Evolutionary conservation across 805 yeast genomes (phyloP).

Genomic region (Grigorovia yakushimaensis): DNA sequence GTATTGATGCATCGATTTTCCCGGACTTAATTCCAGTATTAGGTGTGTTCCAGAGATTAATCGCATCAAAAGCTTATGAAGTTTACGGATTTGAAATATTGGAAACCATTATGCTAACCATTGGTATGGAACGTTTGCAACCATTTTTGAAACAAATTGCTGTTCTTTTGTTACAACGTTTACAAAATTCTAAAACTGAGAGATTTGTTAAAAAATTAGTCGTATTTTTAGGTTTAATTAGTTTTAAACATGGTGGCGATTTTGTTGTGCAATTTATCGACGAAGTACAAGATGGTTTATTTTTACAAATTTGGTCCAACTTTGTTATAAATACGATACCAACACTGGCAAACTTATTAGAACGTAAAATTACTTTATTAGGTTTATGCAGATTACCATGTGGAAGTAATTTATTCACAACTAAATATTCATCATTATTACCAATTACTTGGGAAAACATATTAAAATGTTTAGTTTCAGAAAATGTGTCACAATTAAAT

Average conservation of each 20-base stretch:
- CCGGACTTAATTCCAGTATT: slow-evolving; percentile 63
- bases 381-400: slow-evolving; percentile 43
- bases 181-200: slow-evolving; percentile 75
- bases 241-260: slow-evolving; percentile 38
- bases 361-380: slow-evolving; percentile 43
- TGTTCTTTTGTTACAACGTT: slow-evolving; percentile 62
- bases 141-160: slow-evolving; percentile 64
- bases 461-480: slow-evolving; percentile 30
- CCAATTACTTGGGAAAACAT: slow-evolving; percentile 36
- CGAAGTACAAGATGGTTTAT: slow-evolving; percentile 56
- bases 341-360: slow-evolving; percentile 40
- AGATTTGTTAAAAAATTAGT: slow-evolving; percentile 65
- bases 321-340: slow-evolving; percentile 35
- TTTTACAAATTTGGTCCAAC: slow-evolving; percentile 37
- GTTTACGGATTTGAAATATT: slow-evolving; percentile 75
- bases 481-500: slow-evolving; percentile 31
- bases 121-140: slow-evolving; percentile 42
- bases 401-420: slow-evolving; percentile 26
- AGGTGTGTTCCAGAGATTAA: slow-evolving; percentile 93
- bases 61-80: slow-evolving; percentile 78
- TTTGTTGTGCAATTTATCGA: slow-evolving; percentile 61
- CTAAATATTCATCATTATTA: slow-evolving; percentile 35
- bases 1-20: slow-evolving; percentile 28
- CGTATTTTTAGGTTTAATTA: slow-evolving; percentile 46
- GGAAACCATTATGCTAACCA: slow-evolving; percentile 50